These are phyloP conservation scores for Colletotrichum costaricense DNA, from an alignment of 2,329 filamentous ascomycete genomes.

Conservation along the genomic window DNA sequence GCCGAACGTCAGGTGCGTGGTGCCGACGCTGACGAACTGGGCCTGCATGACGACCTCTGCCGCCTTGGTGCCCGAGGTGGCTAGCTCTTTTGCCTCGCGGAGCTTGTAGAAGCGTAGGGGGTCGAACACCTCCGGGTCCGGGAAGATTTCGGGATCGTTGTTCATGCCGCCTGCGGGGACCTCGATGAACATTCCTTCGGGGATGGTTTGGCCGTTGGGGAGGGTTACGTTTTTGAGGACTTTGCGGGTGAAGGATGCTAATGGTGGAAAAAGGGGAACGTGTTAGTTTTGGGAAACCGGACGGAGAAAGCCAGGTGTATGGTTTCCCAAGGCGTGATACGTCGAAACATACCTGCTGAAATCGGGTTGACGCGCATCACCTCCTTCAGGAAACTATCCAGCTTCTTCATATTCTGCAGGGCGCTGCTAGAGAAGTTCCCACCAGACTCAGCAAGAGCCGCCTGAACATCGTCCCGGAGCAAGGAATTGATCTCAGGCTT, in stretches of 20 bases:
- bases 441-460: slow-evolving; percentile 48
- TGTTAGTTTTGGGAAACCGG: not conserved
- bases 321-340: not conserved
- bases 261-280: too few species aligned
- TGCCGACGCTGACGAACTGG: slow-evolving; percentile 54
- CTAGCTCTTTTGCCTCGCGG: slow-evolving; percentile 43
- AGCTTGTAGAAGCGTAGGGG: slow-evolving; percentile 60
- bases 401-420: slow-evolving; percentile 51
- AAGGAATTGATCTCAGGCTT: slow-evolving; percentile 61
- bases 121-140: slow-evolving; percentile 57
- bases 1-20: slow-evolving; percentile 33
- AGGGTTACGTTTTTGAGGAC: slow-evolving; percentile 62
- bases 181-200: slow-evolving; percentile 55
- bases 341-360: not conserved
- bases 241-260: slow-evolving; percentile 61
- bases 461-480: slow-evolving; percentile 62
- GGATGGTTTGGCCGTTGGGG: slow-evolving; percentile 63
- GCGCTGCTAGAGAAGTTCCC: slow-evolving; percentile 48
- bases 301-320: not conserved
- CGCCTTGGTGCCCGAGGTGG: slow-evolving; percentile 23
- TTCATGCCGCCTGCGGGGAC: slow-evolving; percentile 50
- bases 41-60: slow-evolving; percentile 40
- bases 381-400: slow-evolving; percentile 55
- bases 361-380: slow-evolving; percentile 47
- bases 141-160: slow-evolving; percentile 50